Evolutionary conservation across 2,329 filamentous ascomycete species (phyloP).

Genomic region (Fusarium virguliforme): DNA sequence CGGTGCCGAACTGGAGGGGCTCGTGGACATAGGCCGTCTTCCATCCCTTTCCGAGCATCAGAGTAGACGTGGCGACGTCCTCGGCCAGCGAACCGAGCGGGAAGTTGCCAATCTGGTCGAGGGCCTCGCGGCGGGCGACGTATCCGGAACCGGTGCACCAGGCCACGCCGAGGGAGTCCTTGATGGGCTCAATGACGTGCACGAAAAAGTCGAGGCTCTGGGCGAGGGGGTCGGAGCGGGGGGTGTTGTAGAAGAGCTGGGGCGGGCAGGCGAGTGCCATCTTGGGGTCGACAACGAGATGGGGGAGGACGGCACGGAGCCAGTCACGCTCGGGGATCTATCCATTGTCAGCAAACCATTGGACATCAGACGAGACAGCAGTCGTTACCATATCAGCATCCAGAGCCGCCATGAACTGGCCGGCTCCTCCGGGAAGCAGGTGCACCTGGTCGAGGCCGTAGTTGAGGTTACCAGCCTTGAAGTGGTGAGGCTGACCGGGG

Average conservation of each 20-base stretch:
- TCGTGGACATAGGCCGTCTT: slow-evolving; percentile 74
- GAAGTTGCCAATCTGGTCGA: slow-evolving; percentile 75
- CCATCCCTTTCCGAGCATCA: slow-evolving; percentile 74
- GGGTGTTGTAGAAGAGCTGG: slow-evolving; percentile 76
- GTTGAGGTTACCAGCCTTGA: slow-evolving; percentile 77
- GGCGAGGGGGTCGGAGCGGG: slow-evolving; percentile 70
- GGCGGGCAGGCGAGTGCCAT: slow-evolving; percentile 74
- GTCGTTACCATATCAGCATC: slow-evolving; percentile 75
- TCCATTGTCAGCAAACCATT: slow-evolving; percentile 26
- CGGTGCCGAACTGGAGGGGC: slow-evolving; percentile 72
- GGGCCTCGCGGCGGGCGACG: slow-evolving; percentile 70
- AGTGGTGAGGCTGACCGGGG: slow-evolving; percentile 68
- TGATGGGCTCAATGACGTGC: slow-evolving; percentile 67
- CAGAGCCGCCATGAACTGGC: slow-evolving; percentile 73
- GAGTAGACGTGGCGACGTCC: slow-evolving; percentile 72
- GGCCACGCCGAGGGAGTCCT: slow-evolving; percentile 69
- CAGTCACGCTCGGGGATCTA: slow-evolving; percentile 73
- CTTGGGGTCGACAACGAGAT: slow-evolving; percentile 70
- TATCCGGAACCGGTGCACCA: slow-evolving; percentile 78
- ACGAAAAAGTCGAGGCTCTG: slow-evolving; percentile 74
- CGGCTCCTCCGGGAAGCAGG: slow-evolving; percentile 69
- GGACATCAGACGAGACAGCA: neutral
- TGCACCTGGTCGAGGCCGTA: slow-evolving; percentile 69
- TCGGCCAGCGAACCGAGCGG: slow-evolving; percentile 73
- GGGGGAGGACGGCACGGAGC: slow-evolving; percentile 73